These are phyloP conservation scores for Phytopythium vexans DNA, from an alignment of 352 stramenopile genomes.

Conservation along the genomic window DNA sequence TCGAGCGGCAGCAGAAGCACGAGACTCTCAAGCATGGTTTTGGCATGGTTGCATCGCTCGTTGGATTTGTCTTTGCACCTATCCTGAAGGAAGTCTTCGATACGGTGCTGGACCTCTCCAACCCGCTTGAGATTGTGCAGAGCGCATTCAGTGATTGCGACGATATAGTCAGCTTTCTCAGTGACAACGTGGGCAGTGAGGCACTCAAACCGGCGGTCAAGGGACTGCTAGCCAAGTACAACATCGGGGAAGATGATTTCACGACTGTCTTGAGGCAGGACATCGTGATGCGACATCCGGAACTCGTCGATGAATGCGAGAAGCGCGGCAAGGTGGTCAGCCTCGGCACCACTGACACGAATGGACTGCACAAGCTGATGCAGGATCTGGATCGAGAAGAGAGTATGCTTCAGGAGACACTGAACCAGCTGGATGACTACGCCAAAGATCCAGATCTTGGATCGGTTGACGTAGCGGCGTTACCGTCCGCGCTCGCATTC, in stretches of 20 bases:
- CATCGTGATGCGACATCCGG: constrained; percentile 11
- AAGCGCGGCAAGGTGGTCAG: background rate
- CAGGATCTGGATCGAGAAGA: background rate
- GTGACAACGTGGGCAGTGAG: background rate
- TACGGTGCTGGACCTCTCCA: constrained; percentile 15
- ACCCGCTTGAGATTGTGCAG: constrained; percentile 10
- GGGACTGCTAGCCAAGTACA: constrained; percentile 2
- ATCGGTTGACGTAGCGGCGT: too few species aligned
- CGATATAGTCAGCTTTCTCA: constrained; percentile 6
- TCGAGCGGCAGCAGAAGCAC: constrained; percentile 12
- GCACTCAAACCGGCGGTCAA: constrained; percentile 3
- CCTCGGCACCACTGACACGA: background rate
- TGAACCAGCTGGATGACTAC: constrained; percentile 3
- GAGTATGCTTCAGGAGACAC: background rate
- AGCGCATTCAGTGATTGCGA: constrained; percentile 3
- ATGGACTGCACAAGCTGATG: background rate
- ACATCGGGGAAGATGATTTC: constrained; percentile 8
- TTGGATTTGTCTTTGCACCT: constrained; percentile 18
- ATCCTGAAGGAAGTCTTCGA: constrained; percentile 20
- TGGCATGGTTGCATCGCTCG: constrained; percentile 14
- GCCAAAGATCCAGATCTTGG: background rate
- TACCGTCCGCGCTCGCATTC: too few species aligned
- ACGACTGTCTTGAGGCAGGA: constrained; percentile 12
- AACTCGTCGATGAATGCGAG: constrained; percentile 8
- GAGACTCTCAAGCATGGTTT: constrained; percentile 13